Percentiles rank a stretch among this genome's conserved stretches.
phyloP scores from a whole-genome alignment of 2,329 filamentous ascomycete genomes.

The Coniochaeta hoffmannii region DNA sequence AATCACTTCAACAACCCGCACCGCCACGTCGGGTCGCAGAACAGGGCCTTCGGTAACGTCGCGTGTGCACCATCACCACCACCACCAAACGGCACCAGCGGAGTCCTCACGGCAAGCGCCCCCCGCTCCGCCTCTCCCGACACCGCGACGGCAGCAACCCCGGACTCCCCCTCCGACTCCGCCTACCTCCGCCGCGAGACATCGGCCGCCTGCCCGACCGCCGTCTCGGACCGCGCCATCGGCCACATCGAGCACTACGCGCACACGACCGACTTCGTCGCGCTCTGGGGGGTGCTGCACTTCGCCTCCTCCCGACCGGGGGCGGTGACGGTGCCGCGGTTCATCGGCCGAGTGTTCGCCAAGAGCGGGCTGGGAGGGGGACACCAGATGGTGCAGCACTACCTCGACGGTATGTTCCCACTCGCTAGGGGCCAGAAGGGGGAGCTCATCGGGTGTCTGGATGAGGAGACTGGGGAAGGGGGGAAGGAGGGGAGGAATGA shows the following conservation, averaged over 20 bases:
- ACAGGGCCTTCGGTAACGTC: conserved; percentile 17
- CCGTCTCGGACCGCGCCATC: conserved; percentile 45
- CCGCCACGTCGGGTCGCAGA: conserved; percentile 39
- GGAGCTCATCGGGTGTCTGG: neutral
- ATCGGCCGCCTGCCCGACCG: conserved; percentile 25
- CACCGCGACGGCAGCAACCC: conserved; percentile 4
- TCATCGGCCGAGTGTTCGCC: conserved; percentile 54
- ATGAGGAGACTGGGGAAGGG: conserved; percentile 4
- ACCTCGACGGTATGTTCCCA: conserved; percentile 55
- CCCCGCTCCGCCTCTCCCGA: neutral
- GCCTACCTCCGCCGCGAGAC: conserved; percentile 15
- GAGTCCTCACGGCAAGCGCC: too few species aligned
- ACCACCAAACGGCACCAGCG: neutral
- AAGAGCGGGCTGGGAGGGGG: conserved; percentile 41
- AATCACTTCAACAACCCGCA: conserved; percentile 78
- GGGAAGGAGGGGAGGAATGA: conserved; percentile 32
- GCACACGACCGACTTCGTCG: conserved; percentile 66
- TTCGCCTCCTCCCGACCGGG: conserved; percentile 43
- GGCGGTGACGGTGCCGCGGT: conserved; percentile 45
- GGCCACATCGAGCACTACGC: conserved; percentile 75
- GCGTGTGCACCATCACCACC: neutral
- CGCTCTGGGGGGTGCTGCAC: conserved; percentile 65
- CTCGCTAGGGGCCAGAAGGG: conserved; percentile 22
- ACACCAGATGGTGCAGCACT: conserved; percentile 55
- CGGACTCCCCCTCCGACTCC: conserved; percentile 1